These are phyloP conservation scores for Podaxis mareebaensis DNA, from an alignment of 768 basidiomycete genomes.

Conservation along the genomic window DNA sequence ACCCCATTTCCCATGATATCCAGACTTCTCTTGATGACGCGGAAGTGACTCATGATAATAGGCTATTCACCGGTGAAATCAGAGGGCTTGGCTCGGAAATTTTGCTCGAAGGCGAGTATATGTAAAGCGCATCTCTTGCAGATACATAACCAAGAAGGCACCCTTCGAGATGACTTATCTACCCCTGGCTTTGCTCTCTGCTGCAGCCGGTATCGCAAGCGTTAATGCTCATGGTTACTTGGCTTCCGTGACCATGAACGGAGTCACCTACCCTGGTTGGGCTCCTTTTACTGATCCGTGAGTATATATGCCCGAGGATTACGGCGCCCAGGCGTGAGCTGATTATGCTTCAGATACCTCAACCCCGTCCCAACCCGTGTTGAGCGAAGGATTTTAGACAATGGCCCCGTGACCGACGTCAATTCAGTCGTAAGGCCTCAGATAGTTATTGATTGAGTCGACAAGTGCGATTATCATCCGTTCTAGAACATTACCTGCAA, in stretches of 20 bases:
- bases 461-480: background rate
- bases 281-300: constrained; percentile 18
- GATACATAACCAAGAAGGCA: background rate
- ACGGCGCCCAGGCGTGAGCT: background rate
- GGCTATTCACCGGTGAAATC: background rate
- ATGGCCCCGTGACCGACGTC: constrained; percentile 22
- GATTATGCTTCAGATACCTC: constrained; percentile 8
- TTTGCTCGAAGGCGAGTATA: background rate
- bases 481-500: constrained; percentile 21
- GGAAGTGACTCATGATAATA: background rate
- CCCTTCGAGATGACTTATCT: background rate
- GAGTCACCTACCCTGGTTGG: constrained; percentile 19
- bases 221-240: constrained; percentile 17
- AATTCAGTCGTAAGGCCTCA: background rate
- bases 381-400: constrained; percentile 17
- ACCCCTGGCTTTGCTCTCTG: background rate
- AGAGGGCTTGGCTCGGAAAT: background rate
- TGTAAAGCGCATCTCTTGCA: background rate
- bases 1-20: background rate
- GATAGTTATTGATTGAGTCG: background rate
- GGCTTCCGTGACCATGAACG: constrained; percentile 12
- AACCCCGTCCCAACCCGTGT: constrained; percentile 11
- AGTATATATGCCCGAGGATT: background rate
- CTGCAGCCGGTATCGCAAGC: constrained; percentile 6
- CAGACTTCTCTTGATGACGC: background rate